phyloP scores from a whole-genome alignment of 2,329 filamentous ascomycete species.

The Phialophora expanda region DNA sequence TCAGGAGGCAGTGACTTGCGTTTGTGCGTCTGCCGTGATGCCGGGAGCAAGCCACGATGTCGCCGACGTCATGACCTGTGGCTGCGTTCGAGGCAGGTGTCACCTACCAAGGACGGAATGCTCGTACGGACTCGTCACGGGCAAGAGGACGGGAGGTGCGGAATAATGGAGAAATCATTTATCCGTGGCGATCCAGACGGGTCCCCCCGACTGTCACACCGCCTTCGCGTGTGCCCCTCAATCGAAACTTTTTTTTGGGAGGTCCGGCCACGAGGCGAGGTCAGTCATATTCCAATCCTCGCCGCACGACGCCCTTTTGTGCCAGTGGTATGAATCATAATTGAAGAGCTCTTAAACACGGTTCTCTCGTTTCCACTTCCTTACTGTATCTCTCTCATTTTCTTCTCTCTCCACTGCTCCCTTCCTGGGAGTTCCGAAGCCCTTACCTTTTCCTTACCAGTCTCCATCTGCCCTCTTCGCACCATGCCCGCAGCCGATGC shows the following conservation, averaged over 20 bases:
- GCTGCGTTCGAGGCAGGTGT: not conserved
- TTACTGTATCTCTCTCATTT: not conserved
- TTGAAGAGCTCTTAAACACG: conserved; percentile 1
- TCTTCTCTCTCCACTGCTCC: not conserved
- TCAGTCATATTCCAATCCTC: conserved; percentile 17
- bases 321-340: conserved; percentile 21
- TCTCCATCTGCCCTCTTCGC: conserved; percentile 65
- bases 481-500: conserved; percentile 49
- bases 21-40: conserved; percentile 5
- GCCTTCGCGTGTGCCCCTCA: conserved; percentile 5
- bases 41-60: not conserved
- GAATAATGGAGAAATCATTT: conserved; percentile 14
- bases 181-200: conserved; percentile 6
- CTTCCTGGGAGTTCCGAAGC: not conserved
- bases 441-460: not conserved
- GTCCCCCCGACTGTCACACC: not conserved
- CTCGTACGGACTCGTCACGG: not conserved
- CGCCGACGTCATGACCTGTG: conserved; percentile 6
- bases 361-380: not conserved
- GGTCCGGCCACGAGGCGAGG: conserved; percentile 1
- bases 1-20: conserved; percentile 8
- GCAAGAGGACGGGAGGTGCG: not conserved
- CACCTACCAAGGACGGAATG: not conserved
- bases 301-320: conserved; percentile 24
- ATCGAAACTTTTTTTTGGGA: conserved; percentile 13